Conservation (phyloP, 2,329 filamentous ascomycete species). For the Elsinoe necatrix region DNA sequence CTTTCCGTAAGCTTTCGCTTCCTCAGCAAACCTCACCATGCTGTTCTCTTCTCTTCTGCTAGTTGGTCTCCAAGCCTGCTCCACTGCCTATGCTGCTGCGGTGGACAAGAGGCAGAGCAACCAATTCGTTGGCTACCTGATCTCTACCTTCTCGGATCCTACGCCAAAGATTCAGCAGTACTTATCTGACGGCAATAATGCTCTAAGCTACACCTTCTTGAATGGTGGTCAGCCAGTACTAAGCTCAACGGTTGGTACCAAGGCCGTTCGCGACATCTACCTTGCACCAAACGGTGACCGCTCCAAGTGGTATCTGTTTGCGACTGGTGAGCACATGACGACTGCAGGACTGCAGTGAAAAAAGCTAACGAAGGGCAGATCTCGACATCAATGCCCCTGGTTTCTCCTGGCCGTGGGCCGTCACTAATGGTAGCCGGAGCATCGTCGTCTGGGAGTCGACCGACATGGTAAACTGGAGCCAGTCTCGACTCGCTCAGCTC, state of each 20-base stretch:
- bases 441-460: conserved; percentile 50
- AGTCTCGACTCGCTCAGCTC: conserved; percentile 37
- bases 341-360: background rate
- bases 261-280: conserved; percentile 46
- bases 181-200: conserved; percentile 45
- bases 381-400: conserved; percentile 42
- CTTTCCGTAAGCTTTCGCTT: background rate
- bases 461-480: conserved; percentile 43
- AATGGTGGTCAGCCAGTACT: conserved; percentile 45
- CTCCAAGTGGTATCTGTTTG: conserved; percentile 36
- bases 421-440: conserved; percentile 43
- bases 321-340: background rate
- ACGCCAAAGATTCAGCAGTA: conserved; percentile 23
- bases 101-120: background rate
- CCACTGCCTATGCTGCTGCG: background rate
- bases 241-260: conserved; percentile 43
- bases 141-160: conserved; percentile 48
- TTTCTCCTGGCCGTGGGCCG: conserved; percentile 44
- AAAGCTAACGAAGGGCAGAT: conserved; percentile 39
- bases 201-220: conserved; percentile 41
- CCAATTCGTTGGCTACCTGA: conserved; percentile 40
- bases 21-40: background rate
- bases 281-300: conserved; percentile 41
- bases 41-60: background rate
- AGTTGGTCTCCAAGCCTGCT: background rate